Evolutionary conservation across 768 basidiomycete genomes (phyloP).

Genomic region (Nidula microcarpa): DNA sequence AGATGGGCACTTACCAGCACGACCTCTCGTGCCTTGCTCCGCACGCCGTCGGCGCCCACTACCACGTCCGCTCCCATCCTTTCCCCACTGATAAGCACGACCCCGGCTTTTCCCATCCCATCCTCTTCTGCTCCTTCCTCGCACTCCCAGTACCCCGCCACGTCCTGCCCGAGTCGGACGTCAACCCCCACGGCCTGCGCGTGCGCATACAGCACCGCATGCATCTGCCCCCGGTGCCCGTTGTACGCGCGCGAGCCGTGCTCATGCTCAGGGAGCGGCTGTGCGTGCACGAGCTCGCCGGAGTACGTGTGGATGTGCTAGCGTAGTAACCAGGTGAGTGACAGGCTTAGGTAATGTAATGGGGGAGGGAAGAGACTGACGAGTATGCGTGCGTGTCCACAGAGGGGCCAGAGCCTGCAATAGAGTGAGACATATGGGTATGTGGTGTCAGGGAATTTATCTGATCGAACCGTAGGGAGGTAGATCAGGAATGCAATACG

Average conservation of each 20-base stretch:
- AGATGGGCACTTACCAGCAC: slow-evolving; percentile 12
- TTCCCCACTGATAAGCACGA: slow-evolving; percentile 8
- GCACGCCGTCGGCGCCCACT: slow-evolving; percentile 20
- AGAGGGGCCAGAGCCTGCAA: not conserved
- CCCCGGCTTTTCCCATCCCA: slow-evolving; percentile 7
- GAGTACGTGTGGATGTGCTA: slow-evolving; percentile 1
- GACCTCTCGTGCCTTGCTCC: slow-evolving; percentile 14
- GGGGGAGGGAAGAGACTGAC: not conserved
- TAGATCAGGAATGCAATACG: not conserved
- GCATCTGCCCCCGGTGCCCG: slow-evolving; percentile 18
- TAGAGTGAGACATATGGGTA: not conserved
- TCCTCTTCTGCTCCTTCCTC: not conserved
- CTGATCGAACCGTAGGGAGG: not conserved
- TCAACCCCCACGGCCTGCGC: slow-evolving; percentile 12
- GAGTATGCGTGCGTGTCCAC: not conserved
- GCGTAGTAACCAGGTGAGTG: not conserved
- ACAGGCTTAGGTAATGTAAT: not conserved
- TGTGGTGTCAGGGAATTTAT: not conserved
- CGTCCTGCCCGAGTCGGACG: slow-evolving; percentile 11
- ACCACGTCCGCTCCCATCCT: slow-evolving; percentile 17
- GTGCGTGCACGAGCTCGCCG: not conserved
- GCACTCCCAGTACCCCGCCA: slow-evolving; percentile 16
- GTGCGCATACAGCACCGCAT: slow-evolving; percentile 12
- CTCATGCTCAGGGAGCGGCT: slow-evolving; percentile 1
- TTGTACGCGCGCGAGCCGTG: slow-evolving; percentile 10